Conservation (phyloP, 768 basidiomycete genomes). For the Pulveroboletus frians region DNA sequence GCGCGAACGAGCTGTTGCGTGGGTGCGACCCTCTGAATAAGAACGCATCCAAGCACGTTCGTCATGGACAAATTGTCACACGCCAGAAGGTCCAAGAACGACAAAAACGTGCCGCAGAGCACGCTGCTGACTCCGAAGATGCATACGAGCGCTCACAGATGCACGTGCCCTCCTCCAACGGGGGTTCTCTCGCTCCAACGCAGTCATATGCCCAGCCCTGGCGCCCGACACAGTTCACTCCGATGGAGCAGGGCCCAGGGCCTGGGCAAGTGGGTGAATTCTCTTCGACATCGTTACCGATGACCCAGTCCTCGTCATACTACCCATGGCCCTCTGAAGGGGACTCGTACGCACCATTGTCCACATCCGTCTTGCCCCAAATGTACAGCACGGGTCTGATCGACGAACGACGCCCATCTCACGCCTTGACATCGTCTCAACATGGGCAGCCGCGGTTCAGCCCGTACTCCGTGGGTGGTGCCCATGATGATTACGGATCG, state of each 20-base stretch:
- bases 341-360: constrained; percentile 38
- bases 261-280: constrained; percentile 11
- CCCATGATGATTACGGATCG: constrained; percentile 19
- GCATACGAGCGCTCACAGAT: constrained; percentile 21
- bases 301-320: constrained; percentile 27
- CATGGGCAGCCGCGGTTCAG: constrained; percentile 16
- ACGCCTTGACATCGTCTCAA: constrained; percentile 11
- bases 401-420: constrained; percentile 40
- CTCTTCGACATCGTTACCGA: constrained; percentile 4
- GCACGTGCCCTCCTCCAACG: constrained; percentile 6
- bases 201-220: constrained; percentile 27
- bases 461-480: constrained; percentile 11
- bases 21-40: constrained; percentile 44
- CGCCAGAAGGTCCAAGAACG: constrained; percentile 30
- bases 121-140: constrained; percentile 39
- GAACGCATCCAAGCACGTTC: background rate
- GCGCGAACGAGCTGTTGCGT: constrained; percentile 66
- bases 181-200: constrained; percentile 1
- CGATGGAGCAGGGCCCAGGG: constrained; percentile 4
- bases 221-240: constrained; percentile 25
- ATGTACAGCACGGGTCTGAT: constrained; percentile 69
- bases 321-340: constrained; percentile 44
- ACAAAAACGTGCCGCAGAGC: constrained; percentile 58
- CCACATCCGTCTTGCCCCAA: constrained; percentile 71
- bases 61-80: constrained; percentile 9